Base-by-base conservation (phyloP, 192 early-diverging fungal genomes). In the Backusella macrospora region DNA sequence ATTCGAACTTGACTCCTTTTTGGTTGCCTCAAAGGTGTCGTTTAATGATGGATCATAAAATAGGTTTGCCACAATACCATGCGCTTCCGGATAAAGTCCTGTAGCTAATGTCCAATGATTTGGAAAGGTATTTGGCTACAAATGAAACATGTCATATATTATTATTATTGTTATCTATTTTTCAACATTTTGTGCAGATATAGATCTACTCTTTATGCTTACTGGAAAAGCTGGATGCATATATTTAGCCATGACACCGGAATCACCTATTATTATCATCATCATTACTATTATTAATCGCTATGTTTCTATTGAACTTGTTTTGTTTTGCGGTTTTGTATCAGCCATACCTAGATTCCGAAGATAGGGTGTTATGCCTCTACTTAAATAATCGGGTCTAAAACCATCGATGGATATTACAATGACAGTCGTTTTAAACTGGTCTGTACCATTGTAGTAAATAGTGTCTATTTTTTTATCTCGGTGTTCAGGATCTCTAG, bases 41-140 rank as follows among this genome's bases (percentile, higher is more conserved):
- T 95, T 90, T 12, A 91, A 75, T 23, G 39, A 48, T 3, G 92
- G 86, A 76, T 96, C 95, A 70, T 86, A 92, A 78, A 97, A 98
- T 67, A 79, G 80, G 71, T 94, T 94, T 66, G 82, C 91, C 6
- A 98, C 93, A 68, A 98, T 97, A 23, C 97, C 97, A 76, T 98
- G 96, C 2, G 89, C 86, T 48, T 93, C 92, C 0, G 97, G 96
- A 78, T 96, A 97, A 46, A 98, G 77, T 10, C 97, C 96, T 4
- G 97, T 97, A 7, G 86, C 92, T 59, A 98, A 83, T 2, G 94
- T 87, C 78, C 94, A 97, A 77, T 98, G 97, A 82, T 98, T 98
- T 8, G 96, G 93, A 73, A 96, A 97, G 0, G 97, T 97, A 46
- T 93, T 84, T 73, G 82, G 84, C 82, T 85, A 47, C 16, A 64